A percentile compares a stretch with the other conserved stretches of the same genome.
Conservation (phyloP, 495 filamentous ascomycete genomes). For the Astrothelium macrocarpum region DNA sequence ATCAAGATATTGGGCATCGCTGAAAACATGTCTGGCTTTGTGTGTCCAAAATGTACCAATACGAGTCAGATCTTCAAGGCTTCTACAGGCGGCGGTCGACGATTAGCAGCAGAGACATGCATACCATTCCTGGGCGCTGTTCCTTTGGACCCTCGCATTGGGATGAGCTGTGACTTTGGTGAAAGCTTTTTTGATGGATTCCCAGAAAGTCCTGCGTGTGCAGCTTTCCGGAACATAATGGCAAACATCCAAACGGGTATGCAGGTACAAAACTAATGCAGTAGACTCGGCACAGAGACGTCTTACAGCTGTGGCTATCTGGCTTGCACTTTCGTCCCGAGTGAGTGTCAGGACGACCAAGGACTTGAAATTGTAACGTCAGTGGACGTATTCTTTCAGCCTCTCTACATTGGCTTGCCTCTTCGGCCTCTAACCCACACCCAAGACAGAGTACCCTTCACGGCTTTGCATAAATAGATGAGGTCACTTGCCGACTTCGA, state of each 20-base stretch:
- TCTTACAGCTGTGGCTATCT: neutral
- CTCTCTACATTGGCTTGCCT: too few species aligned
- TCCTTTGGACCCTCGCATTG: conserved; percentile 88
- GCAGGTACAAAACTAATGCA: neutral
- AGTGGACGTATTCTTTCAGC: too few species aligned
- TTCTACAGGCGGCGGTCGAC: conserved; percentile 77
- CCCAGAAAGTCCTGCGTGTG: conserved; percentile 63
- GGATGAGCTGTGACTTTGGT: conserved; percentile 92
- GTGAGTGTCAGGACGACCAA: too few species aligned
- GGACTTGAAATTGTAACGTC: too few species aligned
- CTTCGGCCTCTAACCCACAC: too few species aligned
- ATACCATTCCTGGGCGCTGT: conserved; percentile 84
- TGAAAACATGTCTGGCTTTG: conserved; percentile 96
- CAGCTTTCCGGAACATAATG: conserved; percentile 21
- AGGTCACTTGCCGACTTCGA: too few species aligned
- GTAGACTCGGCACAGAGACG: neutral
- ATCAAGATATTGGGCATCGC: conserved; percentile 82
- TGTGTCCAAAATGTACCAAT: conserved; percentile 80
- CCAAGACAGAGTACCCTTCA: too few species aligned
- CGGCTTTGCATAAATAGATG: too few species aligned
- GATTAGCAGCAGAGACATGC: conserved; percentile 69
- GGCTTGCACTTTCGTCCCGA: too few species aligned
- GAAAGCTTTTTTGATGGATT: conserved; percentile 94
- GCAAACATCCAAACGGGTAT: conserved; percentile 10
- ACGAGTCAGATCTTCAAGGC: conserved; percentile 80